Base-by-base conservation (phyloP, 352 stramenopile species). In the Phytophthora capsici region DNA sequence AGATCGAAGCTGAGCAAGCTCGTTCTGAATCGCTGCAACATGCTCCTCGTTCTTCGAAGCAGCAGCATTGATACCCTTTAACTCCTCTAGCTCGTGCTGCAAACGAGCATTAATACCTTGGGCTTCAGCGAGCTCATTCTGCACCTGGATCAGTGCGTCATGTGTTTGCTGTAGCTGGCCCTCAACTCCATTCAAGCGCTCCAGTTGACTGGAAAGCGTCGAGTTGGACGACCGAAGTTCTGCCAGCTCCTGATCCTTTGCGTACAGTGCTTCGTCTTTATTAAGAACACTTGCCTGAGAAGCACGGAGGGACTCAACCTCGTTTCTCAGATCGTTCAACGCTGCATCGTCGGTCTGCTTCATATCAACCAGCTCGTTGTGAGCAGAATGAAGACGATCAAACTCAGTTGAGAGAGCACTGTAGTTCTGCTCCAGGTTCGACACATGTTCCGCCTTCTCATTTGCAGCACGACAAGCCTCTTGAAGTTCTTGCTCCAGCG, bases 401-500 rank as follows among this genome's bases (percentile, higher is more conserved):
- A 75, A 78, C 52, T 82, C 74, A 37, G 55, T 73, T 2, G 63
- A 77, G 28, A 80, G 63, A n/a, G 68, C 71, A n/a, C 46, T 65
- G 32, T 80, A 71, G 37, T 79, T 84, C 2, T 78, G 65, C 40
- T 79, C 73, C 9, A 82, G 41, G 45, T 80, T 73, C 13, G 63
- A 71, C 43, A 76, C 55, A 25, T 73, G 45, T 30, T 80, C 71
- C 14, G 64, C 53, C 41, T 74, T 70, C 13, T 76, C 71, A 40
- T 78, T 69, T 14, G 56, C 46, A 52, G 58, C 61, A 38, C 71
- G 69, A 9, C 50, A 66, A 26, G 75, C 51, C n/a, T 81, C 67
- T 38, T 82, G 58, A 16, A 89, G 57, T 56, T 85, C 66, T 47
- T 73, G 69, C 22, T 86, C 69, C 8, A 86, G 56, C 20, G 63